Evolutionary conservation across 345 rosid genomes (phyloP), one percentile per base, ranked within the genome.

Genomic region (Leavenworthia alabamica): DNA sequence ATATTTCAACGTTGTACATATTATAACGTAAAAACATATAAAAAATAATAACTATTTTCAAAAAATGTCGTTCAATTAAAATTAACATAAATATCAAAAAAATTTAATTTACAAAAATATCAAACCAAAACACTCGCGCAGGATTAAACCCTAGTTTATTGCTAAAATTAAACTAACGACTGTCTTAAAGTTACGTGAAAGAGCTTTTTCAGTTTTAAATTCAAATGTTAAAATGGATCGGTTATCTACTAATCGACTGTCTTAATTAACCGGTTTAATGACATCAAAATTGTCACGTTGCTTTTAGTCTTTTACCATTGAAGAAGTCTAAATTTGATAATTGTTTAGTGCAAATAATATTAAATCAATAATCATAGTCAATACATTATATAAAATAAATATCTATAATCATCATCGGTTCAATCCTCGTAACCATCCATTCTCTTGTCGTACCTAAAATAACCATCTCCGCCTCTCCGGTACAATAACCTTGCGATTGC

Each of bases 221-320:
- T 5, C n/a, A 37, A 5, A 37, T 37, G 16, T 37, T n/a, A n/a
- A n/a, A 37, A 37, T 37, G 8, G 16, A 37, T 37, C 16, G 3
- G 8, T n/a, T n/a, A 4, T 36, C 15, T 36, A 36, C 53, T 43
- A 44, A 43, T 52, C 15, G 14, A 64, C 14, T 19, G 10, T 15
- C 5, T 23, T 23, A 7, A 46, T 23, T 5, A 23, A 39, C 59
- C 49, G 49, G 49, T 19, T 50, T 28, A 15, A 9, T 56, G 72
- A 57, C 45, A 48, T 67, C n/a, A 45, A 41, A 56, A 14, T 23
- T 22, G 72, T 20, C 66, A 58, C 72, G 59, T 31, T 60, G 43
- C 12, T 39, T 16, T 40, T 52, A 12, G 36, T 20, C 22, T 20
- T 20, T 20, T 20, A 20, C 22, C 2, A 49, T 40, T 39, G 52